phyloP scores from a whole-genome alignment of 2,329 filamentous ascomycete species.

The Sphaerulina populicola region DNA sequence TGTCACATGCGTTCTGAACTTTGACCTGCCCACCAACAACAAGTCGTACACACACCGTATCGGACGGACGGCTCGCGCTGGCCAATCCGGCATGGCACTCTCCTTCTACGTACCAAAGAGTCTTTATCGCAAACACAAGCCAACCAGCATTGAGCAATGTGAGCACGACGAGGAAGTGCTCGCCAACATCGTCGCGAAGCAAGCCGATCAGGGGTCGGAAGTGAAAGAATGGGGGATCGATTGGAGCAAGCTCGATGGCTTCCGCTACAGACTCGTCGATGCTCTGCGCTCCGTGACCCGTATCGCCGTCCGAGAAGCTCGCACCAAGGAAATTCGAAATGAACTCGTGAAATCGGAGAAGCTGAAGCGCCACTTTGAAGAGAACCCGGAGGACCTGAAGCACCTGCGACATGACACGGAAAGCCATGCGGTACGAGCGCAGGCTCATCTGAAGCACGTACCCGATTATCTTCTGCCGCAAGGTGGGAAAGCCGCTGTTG shows the following conservation, averaged over 20 bases:
- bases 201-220: constrained; percentile 68
- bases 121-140: constrained; percentile 78
- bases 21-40: constrained; percentile 79
- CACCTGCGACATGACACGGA: constrained; percentile 88
- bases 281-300: constrained; percentile 83
- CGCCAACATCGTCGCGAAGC: constrained; percentile 67
- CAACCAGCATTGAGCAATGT: constrained; percentile 65
- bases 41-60: constrained; percentile 97
- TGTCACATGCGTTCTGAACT: constrained; percentile 90
- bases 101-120: constrained; percentile 83
- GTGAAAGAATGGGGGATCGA: constrained; percentile 90
- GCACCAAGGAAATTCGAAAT: constrained; percentile 76
- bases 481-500: constrained; percentile 59
- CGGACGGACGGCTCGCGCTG: constrained; percentile 83
- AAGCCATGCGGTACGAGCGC: constrained; percentile 69
- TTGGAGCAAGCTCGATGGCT: constrained; percentile 86
- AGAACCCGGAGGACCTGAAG: constrained; percentile 81
- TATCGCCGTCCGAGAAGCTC: constrained; percentile 80
- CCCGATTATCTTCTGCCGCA: constrained; percentile 84
- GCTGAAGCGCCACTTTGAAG: constrained; percentile 89
- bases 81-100: constrained; percentile 87
- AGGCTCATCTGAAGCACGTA: constrained; percentile 86
- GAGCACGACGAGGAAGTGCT: constrained; percentile 81
- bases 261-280: constrained; percentile 90
- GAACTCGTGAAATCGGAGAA: constrained; percentile 92